Base-by-base conservation (phyloP, 23 red algal species). In the Gracilaria caudata region DNA sequence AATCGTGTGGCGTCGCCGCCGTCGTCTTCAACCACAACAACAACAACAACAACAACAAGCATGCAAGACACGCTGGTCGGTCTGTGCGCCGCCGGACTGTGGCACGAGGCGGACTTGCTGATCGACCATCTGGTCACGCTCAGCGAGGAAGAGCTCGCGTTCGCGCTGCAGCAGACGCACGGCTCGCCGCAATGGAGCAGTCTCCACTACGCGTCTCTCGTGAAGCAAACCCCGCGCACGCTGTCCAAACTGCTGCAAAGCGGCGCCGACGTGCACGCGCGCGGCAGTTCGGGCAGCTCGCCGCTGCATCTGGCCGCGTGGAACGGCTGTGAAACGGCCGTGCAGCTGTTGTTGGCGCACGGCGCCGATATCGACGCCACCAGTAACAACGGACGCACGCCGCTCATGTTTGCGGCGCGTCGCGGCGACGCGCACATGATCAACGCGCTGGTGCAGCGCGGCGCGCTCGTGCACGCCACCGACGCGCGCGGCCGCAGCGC, bases 361-460 rank as follows among this genome's bases (percentile, higher is more conserved):
- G 87, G 87, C 35, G 87, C 87, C 0, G 23, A n/a, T 11, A 75
- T 90, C 0, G 60, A 80, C 1, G 87, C 87, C 5, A 36, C 16
- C 0, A 90, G 72, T 9, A 63, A 65, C 4, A 76, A 24, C 32
- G 87, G 87, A 19, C 43, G 65, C 20, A 81, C 74, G 1, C 73
- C 87, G 17, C 58, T 90, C n/a, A 74, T 79, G 49, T 75, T 90
- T 71, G 87, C 87, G 1, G 74, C 87, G 7, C 38, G 78, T n/a
- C 73, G 58, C 20, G 73, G 76, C 32, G 33, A 56, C 30, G 11
- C 44, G 10, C 26, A 24, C 20, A 65, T 90, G 73, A 57, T 90
- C 7, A 20, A 28, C 21, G 55, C 75, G 55, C 71, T 90, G 3
- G 28, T 88, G 28, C 24, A 37, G 28, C 65, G 3, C 4, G 87